Base-by-base conservation (phyloP, 148 eudicot genomes). In the Camellia sinensis region DNA sequence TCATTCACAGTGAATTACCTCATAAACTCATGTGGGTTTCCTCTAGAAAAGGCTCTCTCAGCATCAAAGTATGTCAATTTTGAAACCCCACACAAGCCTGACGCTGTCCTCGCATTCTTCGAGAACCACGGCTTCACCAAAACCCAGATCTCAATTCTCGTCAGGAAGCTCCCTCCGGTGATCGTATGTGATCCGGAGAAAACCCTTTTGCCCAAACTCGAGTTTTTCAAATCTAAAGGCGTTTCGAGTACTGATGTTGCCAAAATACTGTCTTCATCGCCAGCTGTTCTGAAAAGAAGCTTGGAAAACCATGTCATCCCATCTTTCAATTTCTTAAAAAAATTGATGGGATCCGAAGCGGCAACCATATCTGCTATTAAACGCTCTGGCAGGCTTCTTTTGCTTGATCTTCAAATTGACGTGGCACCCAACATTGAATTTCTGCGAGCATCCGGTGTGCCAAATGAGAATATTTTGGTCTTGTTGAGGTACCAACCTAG, bases 401-500 rank as follows among this genome's bases (percentile, higher is more conserved):
- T 18, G 72, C 21, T 41, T 44, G 72, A 69, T 69, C 48, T 15
- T 10, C 1, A 67, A 8, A 5, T 9, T 43, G 4, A 7, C 17
- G 8, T 44, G 72, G 9, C 4, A 44, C 72, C 52, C 2, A 7
- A 44, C 7, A 11, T 68, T 44, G 53, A 44, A 6, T 41, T 43
- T 68, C 52, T 68, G 45, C 69, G 18, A 41, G 72, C 66, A 18
- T 15, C n/a, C 1, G 78, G 81, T 19, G 82, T 79, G 57, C 79
- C 74, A 14, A 50, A 54, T 6, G 7, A 18, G 3, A 80, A 77
- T 3, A 80, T 83, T 53, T 17, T 70, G 72, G 10, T 6, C 10
- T 41, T 80, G 59, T 44, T 83, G 60, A 80, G 46, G n/a, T 1
- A 10, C 17, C 61, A 80, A 0, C 82, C 81, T 14, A 65, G 80